Percentiles rank a stretch among this genome's conserved stretches.
phyloP scores from a whole-genome alignment of 2,329 filamentous ascomycete species.

The Aureobasidium musti region DNA sequence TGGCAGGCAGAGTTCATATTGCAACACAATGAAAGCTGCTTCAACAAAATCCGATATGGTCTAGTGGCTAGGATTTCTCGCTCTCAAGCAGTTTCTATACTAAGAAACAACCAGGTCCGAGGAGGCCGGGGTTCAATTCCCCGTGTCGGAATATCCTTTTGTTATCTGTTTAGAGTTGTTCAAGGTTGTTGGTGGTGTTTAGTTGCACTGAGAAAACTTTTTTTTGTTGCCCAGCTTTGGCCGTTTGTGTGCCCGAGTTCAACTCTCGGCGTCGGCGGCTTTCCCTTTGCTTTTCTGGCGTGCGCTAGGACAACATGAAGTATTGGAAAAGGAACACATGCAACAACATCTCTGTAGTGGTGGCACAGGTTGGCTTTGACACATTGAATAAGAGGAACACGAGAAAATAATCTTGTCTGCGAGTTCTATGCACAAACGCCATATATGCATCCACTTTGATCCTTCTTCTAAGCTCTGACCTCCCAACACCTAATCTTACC shows the following conservation, averaged over 20 bases:
- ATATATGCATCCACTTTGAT: conserved; percentile 3
- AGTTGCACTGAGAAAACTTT: neutral
- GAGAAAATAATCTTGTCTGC: neutral
- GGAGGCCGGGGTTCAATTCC: conserved; percentile 23
- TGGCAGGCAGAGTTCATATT: too few species aligned
- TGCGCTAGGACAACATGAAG: neutral
- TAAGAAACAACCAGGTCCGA: neutral
- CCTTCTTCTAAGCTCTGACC: conserved; percentile 52
- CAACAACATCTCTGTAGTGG: too few species aligned
- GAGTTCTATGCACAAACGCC: conserved; percentile 1
- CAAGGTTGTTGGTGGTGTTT: neutral
- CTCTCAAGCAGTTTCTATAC: neutral
- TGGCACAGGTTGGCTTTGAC: neutral
- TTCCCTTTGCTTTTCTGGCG: neutral
- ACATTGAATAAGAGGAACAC: neutral
- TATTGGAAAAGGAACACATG: too few species aligned
- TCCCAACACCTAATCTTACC: conserved; percentile 93
- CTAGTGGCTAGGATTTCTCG: conserved; percentile 15
- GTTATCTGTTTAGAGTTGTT: neutral
- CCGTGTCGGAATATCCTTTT: conserved; percentile 11
- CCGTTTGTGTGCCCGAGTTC: neutral
- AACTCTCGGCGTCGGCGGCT: neutral
- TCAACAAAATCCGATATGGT: conserved; percentile 3
- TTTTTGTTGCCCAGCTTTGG: neutral
- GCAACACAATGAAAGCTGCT: neutral